Base-by-base conservation (phyloP, 345 rosid species). In the Salix arbutifolia region DNA sequence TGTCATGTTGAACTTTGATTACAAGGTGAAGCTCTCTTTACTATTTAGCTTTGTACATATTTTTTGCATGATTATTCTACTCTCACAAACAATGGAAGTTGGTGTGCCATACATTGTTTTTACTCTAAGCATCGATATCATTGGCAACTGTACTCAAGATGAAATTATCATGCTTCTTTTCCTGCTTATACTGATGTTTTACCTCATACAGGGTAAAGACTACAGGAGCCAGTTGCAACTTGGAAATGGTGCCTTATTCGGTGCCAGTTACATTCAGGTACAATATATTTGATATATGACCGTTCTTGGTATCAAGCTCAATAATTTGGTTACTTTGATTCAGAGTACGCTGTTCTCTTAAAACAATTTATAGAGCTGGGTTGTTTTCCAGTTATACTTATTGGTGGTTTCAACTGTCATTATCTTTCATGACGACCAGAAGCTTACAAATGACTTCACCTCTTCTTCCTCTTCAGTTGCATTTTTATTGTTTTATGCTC, bases 211-310 rank as follows among this genome's bases (percentile, higher is more conserved):
- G 99, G 98, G 99, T 31, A 76, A 83, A 71, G 97, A 96, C 83
- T 93, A 84, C 88, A 84, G 96, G 85, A 79, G 91, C 48, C 99
- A 96, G 75, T 79, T 96, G 83, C 99, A 96, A 67, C 75, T 91
- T 42, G 98, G 96, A 61, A 90, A 90, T 81, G 94, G 90, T 82
- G 91, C 93, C 65, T 79, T 96, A 72, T 79, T 96, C 74, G 98
- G 99, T 75, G 97, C 96, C 56, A 96, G 82, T 84, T 96, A 96
- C 84, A 92, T 96, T 76, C 99, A 93, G 99, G 99, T 91, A 40
- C 13, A 40, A 12, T 40, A 40, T 10, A 12, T 10, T 10, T 9
- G 44, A 40, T 40, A 40, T 40, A 40, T 40, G 44, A 40, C 12
- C 0, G 13, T 10, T 40, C 44, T 40, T 40, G 44, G 44, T 10